A percentile compares a stretch with the other conserved stretches of the same genome.
phyloP scores from a whole-genome alignment of 2,329 filamentous ascomycete species.

The Xylariomycetidae sp. region DNA sequence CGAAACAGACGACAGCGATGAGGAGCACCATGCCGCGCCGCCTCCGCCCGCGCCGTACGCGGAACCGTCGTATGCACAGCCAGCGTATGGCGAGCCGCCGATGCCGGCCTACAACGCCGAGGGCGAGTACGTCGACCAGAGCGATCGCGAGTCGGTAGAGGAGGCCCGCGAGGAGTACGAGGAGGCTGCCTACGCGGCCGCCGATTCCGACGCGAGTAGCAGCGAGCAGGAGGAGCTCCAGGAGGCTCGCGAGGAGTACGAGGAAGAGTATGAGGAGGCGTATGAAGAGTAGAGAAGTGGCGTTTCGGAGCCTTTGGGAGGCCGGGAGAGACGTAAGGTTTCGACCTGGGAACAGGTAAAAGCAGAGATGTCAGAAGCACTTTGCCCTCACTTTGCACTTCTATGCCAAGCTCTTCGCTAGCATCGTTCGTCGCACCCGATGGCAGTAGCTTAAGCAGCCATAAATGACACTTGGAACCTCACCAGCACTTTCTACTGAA shows the following conservation, averaged over 20 bases:
- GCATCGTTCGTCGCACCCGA: too few relatives aligned
- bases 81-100: constrained; percentile 13
- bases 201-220: constrained; percentile 40
- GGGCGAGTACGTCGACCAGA: constrained; percentile 35
- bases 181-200: constrained; percentile 33
- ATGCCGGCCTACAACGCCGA: constrained; percentile 33
- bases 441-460: too few relatives aligned
- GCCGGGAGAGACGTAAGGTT: too few relatives aligned
- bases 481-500: too few relatives aligned
- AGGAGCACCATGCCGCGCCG: constrained; percentile 17
- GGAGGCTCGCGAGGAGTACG: constrained; percentile 44
- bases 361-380: too few relatives aligned
- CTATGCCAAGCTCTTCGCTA: too few relatives aligned
- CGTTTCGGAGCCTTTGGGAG: too few relatives aligned
- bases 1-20: constrained; percentile 19
- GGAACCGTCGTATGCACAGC: constrained; percentile 12
- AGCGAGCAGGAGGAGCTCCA: constrained; percentile 47
- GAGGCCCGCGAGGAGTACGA: constrained; percentile 35
- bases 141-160: constrained; percentile 31
- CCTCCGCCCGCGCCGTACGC: constrained; percentile 4
- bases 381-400: too few relatives aligned
- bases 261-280: constrained; percentile 39
- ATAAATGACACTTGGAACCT: too few relatives aligned
- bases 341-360: too few relatives aligned
- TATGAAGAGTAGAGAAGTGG: constrained; percentile 21